Evolutionary conservation across 768 basidiomycete genomes (phyloP), one percentile per base, ranked within the genome.

Genomic region (Boletus subcaerulescens): DNA sequence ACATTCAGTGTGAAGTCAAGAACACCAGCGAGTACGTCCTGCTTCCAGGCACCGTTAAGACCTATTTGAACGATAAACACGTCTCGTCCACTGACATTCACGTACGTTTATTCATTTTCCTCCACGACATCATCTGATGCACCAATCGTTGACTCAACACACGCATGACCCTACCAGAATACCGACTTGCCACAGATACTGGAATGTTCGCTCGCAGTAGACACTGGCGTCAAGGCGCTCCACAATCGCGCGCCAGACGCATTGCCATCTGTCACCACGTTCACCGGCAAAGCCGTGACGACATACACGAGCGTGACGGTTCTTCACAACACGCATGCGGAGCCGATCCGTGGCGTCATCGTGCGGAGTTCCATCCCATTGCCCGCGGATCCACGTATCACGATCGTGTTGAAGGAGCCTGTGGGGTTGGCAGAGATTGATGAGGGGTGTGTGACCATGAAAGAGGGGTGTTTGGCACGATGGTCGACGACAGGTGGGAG

Each of bases 351-450:
- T 17, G 51, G 63, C 0, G 41, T 62, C 10, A 10, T 72, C 44
- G 58, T 71, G 35, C 67, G 70, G 36, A 63, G 61, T 38, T 48
- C 64, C 3, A 53, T 72, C 12, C 70, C 70, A 7, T 43, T 69
- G n/a, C 59, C 68, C 9, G 32, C 60, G 3, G 63, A 73, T 48
- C 55, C 64, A n/a, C 57, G 62, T 6, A 53, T 73, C 42, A 67
- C 68, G 50, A 62, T 72, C 29, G 18, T 56, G 1, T 35, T 69
- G 38, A 60, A 62, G 50, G 65, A 72, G 24, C 71, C 71, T 14
- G 43, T 24, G 3, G 55, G 67, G 31, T 42, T 68, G 33, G 65
- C 60, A 10, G 62, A 56, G n/a, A 63, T 58, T 4, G 51, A 61
- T 6, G 56, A 59, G 8, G 67, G 62, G 22, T 20, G 4, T 3